These are phyloP conservation scores for Casaregolazyma suthepensis DNA, from an alignment of 1,139 yeast genomes.

Conservation along the genomic window DNA sequence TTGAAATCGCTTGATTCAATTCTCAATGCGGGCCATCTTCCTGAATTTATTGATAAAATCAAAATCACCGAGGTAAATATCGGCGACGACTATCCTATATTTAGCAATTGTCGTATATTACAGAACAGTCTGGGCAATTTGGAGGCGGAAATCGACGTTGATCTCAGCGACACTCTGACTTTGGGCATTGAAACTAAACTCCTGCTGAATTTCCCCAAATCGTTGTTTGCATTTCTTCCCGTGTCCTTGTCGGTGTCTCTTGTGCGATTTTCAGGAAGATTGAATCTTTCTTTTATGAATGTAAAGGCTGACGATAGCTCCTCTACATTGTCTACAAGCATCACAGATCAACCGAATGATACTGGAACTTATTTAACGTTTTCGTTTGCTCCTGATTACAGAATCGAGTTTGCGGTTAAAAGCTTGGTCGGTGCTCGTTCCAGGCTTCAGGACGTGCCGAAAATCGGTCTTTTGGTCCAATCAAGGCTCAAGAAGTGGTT, in stretches of 20 bases:
- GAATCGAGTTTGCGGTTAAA: conserved; percentile 77
- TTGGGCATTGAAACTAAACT: conserved; percentile 83
- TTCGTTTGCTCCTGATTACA: conserved; percentile 85
- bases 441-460: conserved; percentile 87
- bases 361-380: conserved; percentile 63
- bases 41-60: conserved; percentile 75
- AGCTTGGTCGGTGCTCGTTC: conserved; percentile 91
- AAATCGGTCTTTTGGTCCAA: conserved; percentile 79
- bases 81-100: conserved; percentile 93
- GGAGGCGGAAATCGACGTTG: conserved; percentile 93
- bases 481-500: conserved; percentile 82
- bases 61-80: conserved; percentile 82
- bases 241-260: conserved; percentile 79
- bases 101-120: conserved; percentile 78
- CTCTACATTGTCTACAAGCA: conserved; percentile 8
- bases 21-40: conserved; percentile 48
- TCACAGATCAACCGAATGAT: conserved; percentile 7
- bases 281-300: conserved; percentile 64
- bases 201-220: conserved; percentile 76
- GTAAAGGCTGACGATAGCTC: conserved; percentile 14
- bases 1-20: conserved; percentile 64
- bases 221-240: conserved; percentile 74
- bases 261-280: conserved; percentile 87
- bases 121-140: conserved; percentile 34
- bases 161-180: conserved; percentile 81